phyloP scores from a whole-genome alignment of 73 alveolate species.

The Symbiodinium pilosum region DNA sequence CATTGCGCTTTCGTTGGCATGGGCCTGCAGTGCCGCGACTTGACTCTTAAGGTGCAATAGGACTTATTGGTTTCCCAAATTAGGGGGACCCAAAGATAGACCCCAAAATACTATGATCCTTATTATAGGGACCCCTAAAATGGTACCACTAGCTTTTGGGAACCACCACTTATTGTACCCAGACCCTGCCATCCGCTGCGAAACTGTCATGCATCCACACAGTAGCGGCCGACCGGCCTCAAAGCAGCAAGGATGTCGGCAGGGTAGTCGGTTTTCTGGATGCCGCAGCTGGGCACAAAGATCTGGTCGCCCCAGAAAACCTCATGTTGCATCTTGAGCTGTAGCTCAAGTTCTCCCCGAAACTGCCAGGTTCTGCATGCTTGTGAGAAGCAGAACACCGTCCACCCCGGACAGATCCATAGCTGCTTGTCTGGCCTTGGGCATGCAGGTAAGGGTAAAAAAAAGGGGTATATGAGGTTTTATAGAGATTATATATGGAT shows the following conservation, averaged over 20 bases:
- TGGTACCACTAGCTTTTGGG: too few species aligned
- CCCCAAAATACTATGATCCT: too few species aligned
- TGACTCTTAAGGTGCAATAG: too few species aligned
- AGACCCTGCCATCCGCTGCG: neutral
- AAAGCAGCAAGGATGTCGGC: slow-evolving; percentile 78
- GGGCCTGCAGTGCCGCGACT: slow-evolving; percentile 53
- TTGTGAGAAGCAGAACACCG: slow-evolving; percentile 29
- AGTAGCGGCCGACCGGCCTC: neutral
- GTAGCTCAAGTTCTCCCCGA: neutral
- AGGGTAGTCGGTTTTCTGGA: slow-evolving; percentile 43
- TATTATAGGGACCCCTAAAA: too few species aligned
- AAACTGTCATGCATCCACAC: neutral
- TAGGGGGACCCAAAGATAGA: too few species aligned
- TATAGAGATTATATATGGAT: too few species aligned
- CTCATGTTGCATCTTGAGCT: neutral
- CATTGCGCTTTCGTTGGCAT: slow-evolving; percentile 89
- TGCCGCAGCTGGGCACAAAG: slow-evolving; percentile 80
- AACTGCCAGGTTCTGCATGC: neutral
- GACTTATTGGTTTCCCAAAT: too few species aligned
- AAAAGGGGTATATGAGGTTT: too few species aligned
- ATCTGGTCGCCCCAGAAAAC: slow-evolving; percentile 94
- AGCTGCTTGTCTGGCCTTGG: slow-evolving; percentile 80
- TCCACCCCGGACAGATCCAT: slow-evolving; percentile 77
- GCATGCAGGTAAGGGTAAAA: neutral
- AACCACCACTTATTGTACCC: too few species aligned